Evolutionary conservation across 1,284 basidiomycete genomes (phyloP).

Genomic region (Ganoderma multipileum): DNA sequence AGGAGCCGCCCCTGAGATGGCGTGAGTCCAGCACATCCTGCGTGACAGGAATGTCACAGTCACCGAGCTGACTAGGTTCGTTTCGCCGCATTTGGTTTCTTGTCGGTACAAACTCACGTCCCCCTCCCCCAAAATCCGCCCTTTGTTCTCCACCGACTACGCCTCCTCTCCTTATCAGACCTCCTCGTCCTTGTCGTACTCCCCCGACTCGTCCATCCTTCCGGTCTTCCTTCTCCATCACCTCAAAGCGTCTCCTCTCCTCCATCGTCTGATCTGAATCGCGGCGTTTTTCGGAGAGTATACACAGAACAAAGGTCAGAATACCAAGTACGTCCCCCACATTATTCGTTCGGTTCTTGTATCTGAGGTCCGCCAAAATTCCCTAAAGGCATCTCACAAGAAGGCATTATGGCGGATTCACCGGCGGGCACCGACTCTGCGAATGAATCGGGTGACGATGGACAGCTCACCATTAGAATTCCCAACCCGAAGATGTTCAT

Average conservation of each 20-base stretch:
- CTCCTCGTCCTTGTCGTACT: background rate
- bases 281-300: constrained; percentile 7
- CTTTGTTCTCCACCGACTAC: constrained; percentile 17
- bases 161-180: background rate
- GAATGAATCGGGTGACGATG: constrained; percentile 58
- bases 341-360: background rate
- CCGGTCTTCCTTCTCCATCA: background rate
- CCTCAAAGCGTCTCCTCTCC: background rate
- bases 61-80: constrained; percentile 43
- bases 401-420: constrained; percentile 39
- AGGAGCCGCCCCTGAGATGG: constrained; percentile 16
- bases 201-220: background rate
- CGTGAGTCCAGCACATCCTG: constrained; percentile 30
- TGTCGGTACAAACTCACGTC: constrained; percentile 40
- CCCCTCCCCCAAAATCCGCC: constrained; percentile 23
- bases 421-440: constrained; percentile 53
- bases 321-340: background rate
- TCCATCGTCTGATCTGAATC: constrained; percentile 23
- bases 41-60: constrained; percentile 36
- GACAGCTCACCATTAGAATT: constrained; percentile 68
- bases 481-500: constrained; percentile 48
- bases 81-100: constrained; percentile 44
- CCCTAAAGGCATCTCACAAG: background rate
- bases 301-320: background rate
- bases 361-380: background rate